Conservation (phyloP, 2,329 filamentous ascomycete species). For the Mariannaea elegans region DNA sequence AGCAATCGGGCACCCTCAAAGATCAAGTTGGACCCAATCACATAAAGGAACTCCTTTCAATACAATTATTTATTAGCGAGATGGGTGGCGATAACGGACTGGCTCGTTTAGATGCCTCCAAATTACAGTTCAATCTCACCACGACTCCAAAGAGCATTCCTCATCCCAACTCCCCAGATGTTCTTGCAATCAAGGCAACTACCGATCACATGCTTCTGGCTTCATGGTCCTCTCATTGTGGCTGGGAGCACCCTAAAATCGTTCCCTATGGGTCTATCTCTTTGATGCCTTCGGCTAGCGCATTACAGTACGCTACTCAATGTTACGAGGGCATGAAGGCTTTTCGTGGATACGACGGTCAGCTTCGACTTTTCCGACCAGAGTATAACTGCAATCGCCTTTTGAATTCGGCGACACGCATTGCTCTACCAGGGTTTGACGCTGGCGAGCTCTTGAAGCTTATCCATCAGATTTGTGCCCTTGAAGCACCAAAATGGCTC, state of each 20-base stretch:
- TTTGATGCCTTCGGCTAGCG: conserved; percentile 12
- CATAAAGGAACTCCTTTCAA: neutral
- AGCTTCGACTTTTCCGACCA: conserved; percentile 13
- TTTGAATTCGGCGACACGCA: conserved; percentile 7
- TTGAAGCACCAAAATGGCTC: conserved; percentile 18
- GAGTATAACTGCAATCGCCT: conserved; percentile 17
- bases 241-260: conserved; percentile 9
- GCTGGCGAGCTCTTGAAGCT: conserved; percentile 8
- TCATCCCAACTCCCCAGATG: neutral
- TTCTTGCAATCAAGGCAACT: neutral
- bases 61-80: neutral
- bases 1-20: too few species aligned
- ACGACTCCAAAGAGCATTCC: conserved; percentile 2
- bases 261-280: conserved; percentile 11
- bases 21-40: neutral
- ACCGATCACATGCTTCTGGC: conserved; percentile 19
- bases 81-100: too few species aligned
- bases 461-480: neutral
- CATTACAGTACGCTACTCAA: conserved; percentile 16
- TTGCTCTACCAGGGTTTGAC: conserved; percentile 9
- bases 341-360: conserved; percentile 14
- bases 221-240: neutral
- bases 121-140: neutral
- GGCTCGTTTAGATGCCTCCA: conserved; percentile 8
- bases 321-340: conserved; percentile 24